Evolutionary conservation across 306 rosid species (phyloP).

Genomic region (Acmispon strigosus): DNA sequence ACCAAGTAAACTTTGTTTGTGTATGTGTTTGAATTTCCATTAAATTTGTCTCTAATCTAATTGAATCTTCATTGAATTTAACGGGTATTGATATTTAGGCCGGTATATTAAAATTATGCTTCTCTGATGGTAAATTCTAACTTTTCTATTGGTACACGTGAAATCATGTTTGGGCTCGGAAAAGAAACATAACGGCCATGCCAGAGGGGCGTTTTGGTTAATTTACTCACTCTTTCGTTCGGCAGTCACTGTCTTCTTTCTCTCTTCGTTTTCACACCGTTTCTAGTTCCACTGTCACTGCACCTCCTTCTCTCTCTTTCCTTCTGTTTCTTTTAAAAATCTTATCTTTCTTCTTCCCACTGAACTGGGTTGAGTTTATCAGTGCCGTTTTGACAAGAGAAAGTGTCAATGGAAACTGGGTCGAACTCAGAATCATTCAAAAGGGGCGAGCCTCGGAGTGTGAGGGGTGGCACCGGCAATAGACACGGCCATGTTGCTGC

Average conservation of each 20-base stretch:
- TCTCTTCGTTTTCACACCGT: conserved; percentile 8
- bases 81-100: too few relatives aligned
- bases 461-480: conserved; percentile 22
- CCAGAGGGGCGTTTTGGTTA: conserved; percentile 29
- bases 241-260: neutral
- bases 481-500: conserved; percentile 28
- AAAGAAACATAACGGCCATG: conserved; percentile 41
- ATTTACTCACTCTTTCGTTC: conserved; percentile 1
- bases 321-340: neutral
- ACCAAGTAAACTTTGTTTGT: too few relatives aligned
- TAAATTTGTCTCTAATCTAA: too few relatives aligned
- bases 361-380: neutral
- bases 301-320: conserved; percentile 14
- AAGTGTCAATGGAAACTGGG: conserved; percentile 43
- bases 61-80: too few relatives aligned
- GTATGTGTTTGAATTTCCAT: too few relatives aligned
- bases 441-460: conserved; percentile 17
- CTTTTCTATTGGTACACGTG: too few relatives aligned
- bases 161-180: too few relatives aligned
- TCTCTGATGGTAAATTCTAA: too few relatives aligned
- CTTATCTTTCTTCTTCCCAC: neutral
- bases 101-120: too few relatives aligned
- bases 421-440: conserved; percentile 26
- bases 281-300: conserved; percentile 15
- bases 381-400: conserved; percentile 14